Conservation (phyloP, 192 early-diverging fungal genomes). For the Entophlyctis luteolus region DNA sequence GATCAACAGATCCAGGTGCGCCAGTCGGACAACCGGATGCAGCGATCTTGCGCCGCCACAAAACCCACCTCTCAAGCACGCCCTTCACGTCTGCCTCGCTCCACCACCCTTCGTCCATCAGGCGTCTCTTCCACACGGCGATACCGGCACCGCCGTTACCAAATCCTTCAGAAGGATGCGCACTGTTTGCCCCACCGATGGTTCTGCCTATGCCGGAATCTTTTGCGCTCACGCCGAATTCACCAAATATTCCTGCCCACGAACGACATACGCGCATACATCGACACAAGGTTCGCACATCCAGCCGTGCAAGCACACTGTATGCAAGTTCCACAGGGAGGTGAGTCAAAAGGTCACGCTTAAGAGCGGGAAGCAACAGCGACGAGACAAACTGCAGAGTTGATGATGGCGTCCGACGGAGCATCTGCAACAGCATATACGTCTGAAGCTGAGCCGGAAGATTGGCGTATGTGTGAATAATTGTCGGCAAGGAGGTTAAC, state of each 20-base stretch:
- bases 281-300: conserved; percentile 70
- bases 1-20: background rate
- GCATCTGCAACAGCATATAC: conserved; percentile 83
- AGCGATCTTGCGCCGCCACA: conserved; percentile 3
- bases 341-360: conserved; percentile 80
- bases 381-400: conserved; percentile 87
- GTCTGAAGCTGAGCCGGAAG: conserved; percentile 73
- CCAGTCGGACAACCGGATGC: background rate
- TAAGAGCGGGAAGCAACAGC: conserved; percentile 83
- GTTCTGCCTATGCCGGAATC: no score
- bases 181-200: conserved; percentile 75
- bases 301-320: conserved; percentile 80
- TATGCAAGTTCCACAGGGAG: conserved; percentile 51
- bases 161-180: conserved; percentile 68
- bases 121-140: conserved; percentile 50
- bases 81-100: conserved; percentile 41
- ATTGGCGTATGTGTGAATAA: conserved; percentile 76
- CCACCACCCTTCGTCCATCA: conserved; percentile 41
- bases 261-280: conserved; percentile 74
- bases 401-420: conserved; percentile 73
- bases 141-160: conserved; percentile 65
- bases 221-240: conserved; percentile 56
- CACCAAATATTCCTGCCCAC: conserved; percentile 79
- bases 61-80: conserved; percentile 20
- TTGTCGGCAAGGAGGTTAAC: conserved; percentile 38